A percentile compares a stretch with the other conserved stretches of the same genome.
Conservation (phyloP, 352 stramenopile species). For the Globisporangium ultimum region DNA sequence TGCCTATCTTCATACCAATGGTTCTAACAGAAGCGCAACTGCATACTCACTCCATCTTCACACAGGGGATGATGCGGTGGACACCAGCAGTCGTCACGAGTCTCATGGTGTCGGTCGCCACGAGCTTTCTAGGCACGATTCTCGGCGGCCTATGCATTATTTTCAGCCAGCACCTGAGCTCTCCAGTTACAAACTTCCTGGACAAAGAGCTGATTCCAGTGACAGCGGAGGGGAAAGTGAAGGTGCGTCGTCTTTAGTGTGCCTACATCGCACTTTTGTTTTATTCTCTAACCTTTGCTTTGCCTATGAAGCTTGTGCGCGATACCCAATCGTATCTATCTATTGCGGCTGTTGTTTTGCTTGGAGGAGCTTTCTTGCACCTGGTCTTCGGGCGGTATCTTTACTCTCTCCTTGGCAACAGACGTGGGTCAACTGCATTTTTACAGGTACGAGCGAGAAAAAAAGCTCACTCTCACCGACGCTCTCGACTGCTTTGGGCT, state of each 20-base stretch:
- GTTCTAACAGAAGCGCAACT: background rate
- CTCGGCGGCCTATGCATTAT: constrained; percentile 60
- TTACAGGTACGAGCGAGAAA: constrained; percentile 34
- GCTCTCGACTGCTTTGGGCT: too few species aligned
- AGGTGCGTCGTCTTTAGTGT: constrained; percentile 20
- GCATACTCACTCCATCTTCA: background rate
- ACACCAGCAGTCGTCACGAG: constrained; percentile 50
- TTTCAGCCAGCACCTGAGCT: constrained; percentile 35
- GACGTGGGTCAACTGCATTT: constrained; percentile 51
- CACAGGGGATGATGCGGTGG: constrained; percentile 22
- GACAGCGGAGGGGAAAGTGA: constrained; percentile 26
- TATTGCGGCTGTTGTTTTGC: constrained; percentile 30
- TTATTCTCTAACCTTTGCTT: background rate
- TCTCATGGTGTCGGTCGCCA: constrained; percentile 47
- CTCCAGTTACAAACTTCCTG: constrained; percentile 46
- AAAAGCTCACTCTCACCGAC: background rate
- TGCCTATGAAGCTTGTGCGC: constrained; percentile 27
- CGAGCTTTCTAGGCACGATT: constrained; percentile 43
- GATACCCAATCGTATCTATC: constrained; percentile 38
- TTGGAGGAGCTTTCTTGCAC: constrained; percentile 32
- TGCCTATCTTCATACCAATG: too few species aligned
- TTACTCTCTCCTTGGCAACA: constrained; percentile 44
- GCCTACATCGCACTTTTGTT: background rate
- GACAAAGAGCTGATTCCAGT: constrained; percentile 40
- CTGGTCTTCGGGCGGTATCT: constrained; percentile 42